phyloP scores from a whole-genome alignment of 129 eudicot species.

The Erigeron canadensis region DNA sequence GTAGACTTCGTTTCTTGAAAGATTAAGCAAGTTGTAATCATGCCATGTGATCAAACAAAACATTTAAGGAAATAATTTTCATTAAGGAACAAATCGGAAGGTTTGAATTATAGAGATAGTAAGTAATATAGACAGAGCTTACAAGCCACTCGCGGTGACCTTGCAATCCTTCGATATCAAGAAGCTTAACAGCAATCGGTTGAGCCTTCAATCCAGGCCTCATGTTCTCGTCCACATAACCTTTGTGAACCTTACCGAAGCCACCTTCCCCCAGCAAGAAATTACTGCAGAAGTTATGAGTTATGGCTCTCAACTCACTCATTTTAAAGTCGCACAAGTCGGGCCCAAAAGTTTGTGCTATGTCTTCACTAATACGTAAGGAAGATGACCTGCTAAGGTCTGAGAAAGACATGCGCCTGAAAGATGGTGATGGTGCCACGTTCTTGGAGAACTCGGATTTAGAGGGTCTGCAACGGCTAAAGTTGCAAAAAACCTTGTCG shows the following conservation, averaged over 20 bases:
- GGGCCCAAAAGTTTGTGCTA: constrained; percentile 72
- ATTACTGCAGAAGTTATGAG: constrained; percentile 74
- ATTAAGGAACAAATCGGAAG: neutral
- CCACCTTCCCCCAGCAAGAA: constrained; percentile 95
- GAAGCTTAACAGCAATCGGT: constrained; percentile 93
- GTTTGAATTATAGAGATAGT: neutral
- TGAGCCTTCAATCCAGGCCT: constrained; percentile 83
- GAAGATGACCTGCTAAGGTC: constrained; percentile 80
- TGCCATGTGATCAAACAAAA: neutral
- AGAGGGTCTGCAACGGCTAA: constrained; percentile 66
- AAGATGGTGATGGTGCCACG: constrained; percentile 74
- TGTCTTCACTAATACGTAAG: constrained; percentile 67
- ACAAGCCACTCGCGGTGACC: constrained; percentile 99
- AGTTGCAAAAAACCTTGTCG: constrained; percentile 52
- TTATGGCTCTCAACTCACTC: constrained; percentile 63
- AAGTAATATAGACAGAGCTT: constrained; percentile 31
- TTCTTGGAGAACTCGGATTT: constrained; percentile 59
- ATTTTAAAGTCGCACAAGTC: constrained; percentile 83
- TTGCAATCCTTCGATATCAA: constrained; percentile 94
- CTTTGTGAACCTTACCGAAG: constrained; percentile 90
- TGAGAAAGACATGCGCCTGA: constrained; percentile 67
- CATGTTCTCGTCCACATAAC: constrained; percentile 73
- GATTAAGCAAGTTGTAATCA: neutral
- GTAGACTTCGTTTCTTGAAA: too few relatives aligned
- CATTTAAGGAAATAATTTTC: neutral